Evolutionary conservation across 306 rosid genomes (phyloP), one percentile per base, ranked within the genome.

Genomic region (Betula pendula): DNA sequence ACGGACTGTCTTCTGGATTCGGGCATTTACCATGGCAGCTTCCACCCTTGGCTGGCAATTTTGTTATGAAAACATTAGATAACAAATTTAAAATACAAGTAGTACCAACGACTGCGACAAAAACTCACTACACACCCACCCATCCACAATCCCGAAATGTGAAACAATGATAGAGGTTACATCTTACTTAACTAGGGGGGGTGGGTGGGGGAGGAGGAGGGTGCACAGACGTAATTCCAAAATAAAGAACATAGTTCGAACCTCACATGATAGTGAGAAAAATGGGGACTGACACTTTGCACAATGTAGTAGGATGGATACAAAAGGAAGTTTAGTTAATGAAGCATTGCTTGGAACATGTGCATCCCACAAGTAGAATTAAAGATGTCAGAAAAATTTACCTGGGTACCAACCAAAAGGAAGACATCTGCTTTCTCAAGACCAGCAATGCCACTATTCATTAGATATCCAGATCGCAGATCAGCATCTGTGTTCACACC

Each of bases 11-110:
- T 96, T 96, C 70, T 84, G 88, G 74, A 96, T 96, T 90, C 98
- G 89, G 68, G 99, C 98, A 89, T 96, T 96, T 75, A 96, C 92
- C 89, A 96, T 91, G 43, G 99, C 98, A 81, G 99, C 99, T 91
- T 96, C 99, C 47, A 91, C 93, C 55, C 98, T 88, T 78, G 99
- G 98, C 99, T 96, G 89, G 81, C 84, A 81, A 82, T 81, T 81
- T 70, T 63, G 76, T 56, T 81, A 74, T 14, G 27, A 80, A 53
- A 74, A 40, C 76, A 44, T 19, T 60, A 72, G 83, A 83, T n/a
- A 58, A 56, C 42, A 80, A 35, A 7, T 35, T 40, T 58, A 72
- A 81, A 79, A 81, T 58, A 78, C 15, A 55, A 68, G 35, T 11
- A 19, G 0, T 55, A 84, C 70, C 59, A n/a, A 62, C 45, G 1